Evolutionary conservation across 108 stramenopile genomes (phyloP), one percentile per base, ranked within the genome.

Genomic region (Seminavis robusta): DNA sequence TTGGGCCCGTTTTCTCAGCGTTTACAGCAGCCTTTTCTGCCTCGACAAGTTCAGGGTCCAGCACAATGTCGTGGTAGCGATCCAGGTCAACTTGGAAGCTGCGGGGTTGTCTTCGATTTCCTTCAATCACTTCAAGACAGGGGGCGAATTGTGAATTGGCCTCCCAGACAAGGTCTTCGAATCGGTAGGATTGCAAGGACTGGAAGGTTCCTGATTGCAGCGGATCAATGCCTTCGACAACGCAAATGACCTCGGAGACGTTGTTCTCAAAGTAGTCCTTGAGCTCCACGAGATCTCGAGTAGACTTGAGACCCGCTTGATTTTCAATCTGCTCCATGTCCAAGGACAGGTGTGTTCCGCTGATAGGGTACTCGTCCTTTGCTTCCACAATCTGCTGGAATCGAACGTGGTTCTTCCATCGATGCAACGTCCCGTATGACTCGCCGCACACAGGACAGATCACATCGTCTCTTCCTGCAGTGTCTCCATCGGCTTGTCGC

Each of bases 131-230:
- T 28, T 46, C n/a, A 3, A 59, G 44, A 32, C 57, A 59, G 16
- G 57, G 57, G 8, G 33, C 7, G 43, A 46, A 59, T n/a, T 21
- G 8, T 16, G 57, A 43, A 46, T 32, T 20, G 4, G 45, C 25
- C n/a, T 47, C 49, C 62, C 78, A 94, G 30, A 67, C 79, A 55
- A 94, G 84, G 55, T 94, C 87, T 20, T 86, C 84, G 20, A 64
- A 47, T 34, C 73, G 81, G 67, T 94, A 90, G 1, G 71, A 74
- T 48, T 94, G 88, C 25, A 87, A 33, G 13, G 88, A 84, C 54
- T 88, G 81, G 47, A 90, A 86, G n/a, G 80, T 80, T 33, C 80
- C 85, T 0, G 69, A 73, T 19, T 67, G 50, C 44, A 79, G 59
- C 13, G 88, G 81, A 34, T 64, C 74, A 56, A 88, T 84, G 9